Base-by-base conservation (phyloP, 495 filamentous ascomycete genomes). In the Penicillium turbatum region DNA sequence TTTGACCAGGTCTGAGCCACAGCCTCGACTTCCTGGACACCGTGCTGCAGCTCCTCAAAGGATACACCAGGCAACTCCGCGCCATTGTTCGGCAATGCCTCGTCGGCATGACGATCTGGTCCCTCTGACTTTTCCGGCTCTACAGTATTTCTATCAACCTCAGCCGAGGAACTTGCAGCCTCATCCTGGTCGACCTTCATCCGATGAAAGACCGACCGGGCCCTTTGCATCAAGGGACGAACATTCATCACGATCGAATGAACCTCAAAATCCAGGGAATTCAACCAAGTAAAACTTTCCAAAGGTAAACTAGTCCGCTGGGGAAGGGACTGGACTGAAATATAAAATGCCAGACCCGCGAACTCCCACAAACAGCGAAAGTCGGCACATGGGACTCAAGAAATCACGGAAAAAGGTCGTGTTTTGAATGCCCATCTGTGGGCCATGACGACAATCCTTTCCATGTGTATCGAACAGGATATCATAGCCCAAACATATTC, bases 11-110 rank as follows among this genome's bases (percentile, higher is more conserved):
- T 64, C 17, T 54, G 46, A 13, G 69, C 65, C 13, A 69, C 57
- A 11, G 73, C 74, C 47, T 77, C 63, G n/a, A 64, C 64, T 26
- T 63, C 57, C 43, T 62, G 55, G 15, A 76, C 71, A 59, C 73
- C 72, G 17, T 54, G 54, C 48, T 73, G 68, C 21, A 59, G 48
- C 24, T 56, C 48, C 11, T 56, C 43, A 45, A 31, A 44, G 13
- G 54, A 46, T 6, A 51, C 35, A 21, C 46, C 55, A 0, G 58
- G 54, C 13, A 54, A 10, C 34, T 49, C 39, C 3, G 39, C 54
- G 9, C 48, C 48, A 15, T 51, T 51, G n/a, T 47, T 55, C 21
- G 44, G 32, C 45, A 43, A 32, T 24, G 24, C 40, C 16, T 56
- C 39, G 1, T 56, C 54, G 4, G 30, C 19, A 44, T 30, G 44